Evolutionary conservation across 2,329 filamentous ascomycete genomes (phyloP), one percentile per base, ranked within the genome.

Genomic region (Ophiognomonia clavigignenti-juglandacearum): DNA sequence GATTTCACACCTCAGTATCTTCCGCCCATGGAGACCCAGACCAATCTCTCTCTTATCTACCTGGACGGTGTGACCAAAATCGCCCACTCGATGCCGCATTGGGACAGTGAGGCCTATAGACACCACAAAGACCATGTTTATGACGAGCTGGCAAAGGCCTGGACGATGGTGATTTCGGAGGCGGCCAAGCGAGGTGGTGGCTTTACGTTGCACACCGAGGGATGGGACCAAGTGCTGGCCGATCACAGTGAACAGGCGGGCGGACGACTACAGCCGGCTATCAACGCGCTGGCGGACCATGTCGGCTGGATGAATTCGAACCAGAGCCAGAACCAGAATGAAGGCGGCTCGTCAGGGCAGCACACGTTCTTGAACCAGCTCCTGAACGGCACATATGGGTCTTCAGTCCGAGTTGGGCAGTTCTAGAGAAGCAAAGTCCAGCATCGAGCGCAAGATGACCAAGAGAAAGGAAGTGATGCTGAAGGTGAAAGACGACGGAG

Each of bases 1-100:
- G 93, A 98, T 62, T 98, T 95, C 63, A 97, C 91, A 1, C 89
- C 90, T 4, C 90, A 97, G 64, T 98, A 95, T 60, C 81, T 98
- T 3, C 93, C 93, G 11, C 93, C 93, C 0, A 86, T 87, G 60
- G 93, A 98, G 69, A 74, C 80, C 2, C 91, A 96, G 62, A 74
- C 87, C n/a, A 83, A 84, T 24, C 78, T 85, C 13, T 96, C 91
- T 2, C 75, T 98, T 39, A 83, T 84, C 58, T 98, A 91, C 61
- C 78, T 98, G 20, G 88, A 98, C 56, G 86, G 85, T 38, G 92
- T 87, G 50, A 98, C 93, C 26, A 83, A 92, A 55, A 81, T 97
- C 47, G 86, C 97, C 47, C 91, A 98, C 65, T 77, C 83, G 32
- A 75, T 98, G 36, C 93, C 93, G 3, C 81, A 95, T 60, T 98